These are phyloP conservation scores for Crithidia expoeki DNA, from an alignment of 208 protist species.

Conservation along the genomic window DNA sequence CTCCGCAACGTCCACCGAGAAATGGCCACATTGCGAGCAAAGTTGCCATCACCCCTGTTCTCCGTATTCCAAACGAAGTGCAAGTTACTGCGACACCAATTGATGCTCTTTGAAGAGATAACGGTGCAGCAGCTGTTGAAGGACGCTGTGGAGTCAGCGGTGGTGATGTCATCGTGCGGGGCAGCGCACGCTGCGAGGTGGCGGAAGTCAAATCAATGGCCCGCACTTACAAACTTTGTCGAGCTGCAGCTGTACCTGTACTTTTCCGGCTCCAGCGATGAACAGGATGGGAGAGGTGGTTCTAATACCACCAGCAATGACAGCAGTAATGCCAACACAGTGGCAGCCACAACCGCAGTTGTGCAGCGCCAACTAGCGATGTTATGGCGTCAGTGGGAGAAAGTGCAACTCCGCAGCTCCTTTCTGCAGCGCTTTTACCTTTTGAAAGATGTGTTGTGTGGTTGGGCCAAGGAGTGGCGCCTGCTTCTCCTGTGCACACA, in stretches of 20 bases:
- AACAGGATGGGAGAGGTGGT: background rate
- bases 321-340: too few relatives aligned
- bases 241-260: slow-evolving; percentile 23
- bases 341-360: background rate
- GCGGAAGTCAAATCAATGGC: slow-evolving; percentile 37
- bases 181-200: slow-evolving; percentile 6
- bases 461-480: slow-evolving; percentile 23
- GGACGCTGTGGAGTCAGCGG: slow-evolving; percentile 21
- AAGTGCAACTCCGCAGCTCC: background rate
- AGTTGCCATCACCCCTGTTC: slow-evolving; percentile 21
- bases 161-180: slow-evolving; percentile 1
- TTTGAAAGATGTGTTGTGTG: slow-evolving; percentile 20
- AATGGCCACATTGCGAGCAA: slow-evolving; percentile 10
- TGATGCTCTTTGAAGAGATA: slow-evolving; percentile 32
- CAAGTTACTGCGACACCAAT: background rate
- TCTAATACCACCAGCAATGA: background rate
- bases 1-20: slow-evolving; percentile 12
- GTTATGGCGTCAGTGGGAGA: slow-evolving; percentile 1
- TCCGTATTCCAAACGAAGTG: slow-evolving; percentile 16
- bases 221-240: slow-evolving; percentile 18
- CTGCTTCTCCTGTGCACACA: slow-evolving; percentile 4
- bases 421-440: slow-evolving; percentile 20
- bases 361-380: slow-evolving; percentile 5
- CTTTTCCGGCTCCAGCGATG: too few relatives aligned
- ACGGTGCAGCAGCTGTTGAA: slow-evolving; percentile 30